Evolutionary conservation across 108 stramenopile species (phyloP).

Genomic region (Epithemia pelagica): DNA sequence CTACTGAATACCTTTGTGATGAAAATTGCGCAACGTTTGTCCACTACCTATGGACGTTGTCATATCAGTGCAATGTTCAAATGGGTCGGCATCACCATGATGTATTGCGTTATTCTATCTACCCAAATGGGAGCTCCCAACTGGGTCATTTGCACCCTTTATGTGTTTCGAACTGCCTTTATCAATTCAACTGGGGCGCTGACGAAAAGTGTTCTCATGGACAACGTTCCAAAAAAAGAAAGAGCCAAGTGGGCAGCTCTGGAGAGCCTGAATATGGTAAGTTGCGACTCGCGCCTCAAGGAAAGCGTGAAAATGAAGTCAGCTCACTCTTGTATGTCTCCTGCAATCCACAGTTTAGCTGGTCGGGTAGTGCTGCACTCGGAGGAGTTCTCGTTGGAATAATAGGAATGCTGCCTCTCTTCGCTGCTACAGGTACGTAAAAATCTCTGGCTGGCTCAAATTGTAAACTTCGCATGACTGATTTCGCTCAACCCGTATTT

Average conservation of each 20-base stretch:
- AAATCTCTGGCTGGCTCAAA: neutral
- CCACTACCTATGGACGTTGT: slow-evolving; percentile 32
- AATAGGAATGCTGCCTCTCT: slow-evolving; percentile 31
- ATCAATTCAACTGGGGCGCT: slow-evolving; percentile 46
- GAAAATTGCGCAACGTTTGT: slow-evolving; percentile 20
- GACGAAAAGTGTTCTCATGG: slow-evolving; percentile 43
- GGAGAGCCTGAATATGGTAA: slow-evolving; percentile 42
- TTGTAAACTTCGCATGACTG: neutral
- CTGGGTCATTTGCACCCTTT: slow-evolving; percentile 28
- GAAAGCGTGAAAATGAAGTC: too few relatives aligned
- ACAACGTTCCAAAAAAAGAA: slow-evolving; percentile 34
- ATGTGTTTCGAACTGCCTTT: slow-evolving; percentile 32
- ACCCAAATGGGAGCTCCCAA: slow-evolving; percentile 5
- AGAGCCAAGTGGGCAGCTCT: slow-evolving; percentile 42
- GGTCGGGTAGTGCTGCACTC: slow-evolving; percentile 32
- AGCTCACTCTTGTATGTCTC: neutral
- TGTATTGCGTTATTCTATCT: slow-evolving; percentile 28
- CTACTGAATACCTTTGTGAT: slow-evolving; percentile 37
- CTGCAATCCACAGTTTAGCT: slow-evolving; percentile 11
- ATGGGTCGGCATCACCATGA: slow-evolving; percentile 26
- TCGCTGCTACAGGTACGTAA: slow-evolving; percentile 18
- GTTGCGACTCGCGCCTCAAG: too few relatives aligned
- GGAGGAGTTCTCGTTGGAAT: slow-evolving; percentile 38
- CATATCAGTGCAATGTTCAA: slow-evolving; percentile 25
- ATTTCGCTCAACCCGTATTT: neutral